Evolutionary conservation across 2,329 filamentous ascomycete species (phyloP).

Genomic region (Aspergillus sclerotialis): DNA sequence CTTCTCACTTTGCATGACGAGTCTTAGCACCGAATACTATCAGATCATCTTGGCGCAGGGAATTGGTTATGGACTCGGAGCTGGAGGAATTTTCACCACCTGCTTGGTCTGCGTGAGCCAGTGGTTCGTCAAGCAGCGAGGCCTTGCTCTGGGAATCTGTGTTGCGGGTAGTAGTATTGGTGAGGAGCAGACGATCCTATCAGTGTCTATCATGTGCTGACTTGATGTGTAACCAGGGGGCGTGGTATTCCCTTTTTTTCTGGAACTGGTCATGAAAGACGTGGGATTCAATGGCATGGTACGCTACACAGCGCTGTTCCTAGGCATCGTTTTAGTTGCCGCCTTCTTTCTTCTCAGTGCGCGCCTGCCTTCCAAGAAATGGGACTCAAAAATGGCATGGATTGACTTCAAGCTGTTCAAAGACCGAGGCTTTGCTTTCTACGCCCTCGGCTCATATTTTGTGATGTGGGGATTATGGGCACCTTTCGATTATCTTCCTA

Average conservation of each 20-base stretch:
- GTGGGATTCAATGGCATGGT: conserved; percentile 15
- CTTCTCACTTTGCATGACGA: background rate
- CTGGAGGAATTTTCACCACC: conserved; percentile 9
- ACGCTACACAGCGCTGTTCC: conserved; percentile 15
- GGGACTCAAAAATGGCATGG: conserved; percentile 19
- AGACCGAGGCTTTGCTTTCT: conserved; percentile 17
- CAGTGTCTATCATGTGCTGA: too few species aligned
- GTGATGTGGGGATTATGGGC: conserved; percentile 20
- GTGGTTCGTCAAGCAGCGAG: conserved; percentile 11
- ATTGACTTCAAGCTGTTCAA: conserved; percentile 19
- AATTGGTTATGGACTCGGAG: conserved; percentile 9
- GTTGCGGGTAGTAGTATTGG: conserved; percentile 8
- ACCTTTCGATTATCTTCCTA: conserved; percentile 17
- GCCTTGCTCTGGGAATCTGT: conserved; percentile 9
- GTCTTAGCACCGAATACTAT: background rate
- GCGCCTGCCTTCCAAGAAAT: conserved; percentile 22
- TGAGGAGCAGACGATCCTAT: too few species aligned
- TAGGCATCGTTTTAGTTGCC: conserved; percentile 12
- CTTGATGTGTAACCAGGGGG: too few species aligned
- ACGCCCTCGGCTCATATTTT: conserved; percentile 18
- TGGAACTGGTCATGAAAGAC: conserved; percentile 9
- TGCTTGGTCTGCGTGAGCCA: conserved; percentile 11
- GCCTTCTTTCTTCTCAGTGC: conserved; percentile 13
- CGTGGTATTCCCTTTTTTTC: conserved; percentile 17
- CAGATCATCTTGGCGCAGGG: conserved; percentile 11